These are phyloP conservation scores for Aphanocladium album DNA, from an alignment of 2,329 filamentous ascomycete species.

Conservation along the genomic window DNA sequence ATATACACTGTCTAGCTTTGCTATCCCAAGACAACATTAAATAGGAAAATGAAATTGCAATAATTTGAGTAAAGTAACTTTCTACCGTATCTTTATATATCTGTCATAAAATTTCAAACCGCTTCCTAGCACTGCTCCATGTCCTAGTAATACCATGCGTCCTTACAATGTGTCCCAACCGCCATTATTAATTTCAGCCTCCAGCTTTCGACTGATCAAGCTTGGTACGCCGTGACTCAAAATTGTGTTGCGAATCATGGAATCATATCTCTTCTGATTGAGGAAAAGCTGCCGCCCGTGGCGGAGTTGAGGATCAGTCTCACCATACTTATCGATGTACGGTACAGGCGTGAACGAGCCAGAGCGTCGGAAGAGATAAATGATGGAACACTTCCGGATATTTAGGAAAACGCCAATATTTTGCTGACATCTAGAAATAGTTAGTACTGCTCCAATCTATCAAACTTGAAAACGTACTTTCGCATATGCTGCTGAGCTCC, in stretches of 20 bases:
- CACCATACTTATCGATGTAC: slow-evolving; percentile 93
- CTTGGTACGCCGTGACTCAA: slow-evolving; percentile 81
- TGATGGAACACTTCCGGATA: slow-evolving; percentile 89
- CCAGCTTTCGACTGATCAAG: slow-evolving; percentile 81
- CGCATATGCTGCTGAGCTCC: slow-evolving; percentile 88
- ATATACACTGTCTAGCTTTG: slow-evolving; percentile 9
- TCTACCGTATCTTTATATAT: background rate
- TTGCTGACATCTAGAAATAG: slow-evolving; percentile 66
- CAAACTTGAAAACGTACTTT: slow-evolving; percentile 53
- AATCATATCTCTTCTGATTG: slow-evolving; percentile 91
- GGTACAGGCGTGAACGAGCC: slow-evolving; percentile 85
- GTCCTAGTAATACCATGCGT: slow-evolving; percentile 1
- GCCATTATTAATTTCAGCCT: slow-evolving; percentile 94
- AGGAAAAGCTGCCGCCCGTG: slow-evolving; percentile 86
- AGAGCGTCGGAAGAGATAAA: slow-evolving; percentile 76
- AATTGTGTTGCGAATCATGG: slow-evolving; percentile 79
- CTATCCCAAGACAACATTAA: background rate
- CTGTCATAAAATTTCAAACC: background rate
- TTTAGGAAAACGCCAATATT: slow-evolving; percentile 94
- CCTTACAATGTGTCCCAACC: slow-evolving; percentile 75
- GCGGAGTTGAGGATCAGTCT: slow-evolving; percentile 85
- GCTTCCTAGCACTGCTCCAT: background rate
- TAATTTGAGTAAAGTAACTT: background rate
- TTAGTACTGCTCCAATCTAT: background rate
- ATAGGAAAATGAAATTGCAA: background rate